Percentiles rank a stretch among this genome's conserved stretches.
Conservation (phyloP, 106 monocot species). For the Ottelia alismoides region DNA sequence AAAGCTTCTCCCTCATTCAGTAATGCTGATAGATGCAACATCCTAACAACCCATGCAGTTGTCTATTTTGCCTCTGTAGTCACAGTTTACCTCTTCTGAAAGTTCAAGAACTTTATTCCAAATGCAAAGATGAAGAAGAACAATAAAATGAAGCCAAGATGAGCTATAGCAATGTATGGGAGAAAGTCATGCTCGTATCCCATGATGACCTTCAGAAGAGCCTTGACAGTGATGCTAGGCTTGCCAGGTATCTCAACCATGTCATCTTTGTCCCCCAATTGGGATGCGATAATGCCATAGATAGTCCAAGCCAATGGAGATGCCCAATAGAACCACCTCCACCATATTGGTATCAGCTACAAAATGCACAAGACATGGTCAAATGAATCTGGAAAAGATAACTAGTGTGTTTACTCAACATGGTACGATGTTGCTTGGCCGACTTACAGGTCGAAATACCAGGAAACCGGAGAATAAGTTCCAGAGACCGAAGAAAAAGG, state of each 20-base stretch:
- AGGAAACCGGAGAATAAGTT: slow-evolving; percentile 58
- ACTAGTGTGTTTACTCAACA: too few relatives aligned
- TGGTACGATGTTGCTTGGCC: too few relatives aligned
- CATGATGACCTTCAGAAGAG: slow-evolving; percentile 13
- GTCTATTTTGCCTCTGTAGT: too few relatives aligned
- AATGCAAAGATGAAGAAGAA: slow-evolving; percentile 30
- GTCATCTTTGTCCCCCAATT: slow-evolving; percentile 37
- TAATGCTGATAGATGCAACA: too few relatives aligned
- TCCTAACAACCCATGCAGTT: too few relatives aligned
- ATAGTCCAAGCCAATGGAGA: slow-evolving; percentile 38
- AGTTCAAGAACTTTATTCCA: slow-evolving; percentile 32
- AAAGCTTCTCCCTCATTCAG: too few relatives aligned
- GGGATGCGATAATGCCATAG: slow-evolving; percentile 38
- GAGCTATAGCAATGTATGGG: background rate
- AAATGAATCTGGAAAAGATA: too few relatives aligned
- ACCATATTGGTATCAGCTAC: slow-evolving; percentile 46
- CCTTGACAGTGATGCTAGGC: slow-evolving; percentile 25
- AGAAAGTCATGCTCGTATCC: slow-evolving; percentile 26
- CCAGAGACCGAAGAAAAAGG: slow-evolving; percentile 19
- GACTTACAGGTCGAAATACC: slow-evolving; percentile 46
- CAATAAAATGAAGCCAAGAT: slow-evolving; percentile 19
- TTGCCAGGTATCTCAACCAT: slow-evolving; percentile 16
- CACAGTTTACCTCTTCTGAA: slow-evolving; percentile 26
- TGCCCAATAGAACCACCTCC: slow-evolving; percentile 38
- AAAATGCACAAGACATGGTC: too few relatives aligned